Conservation (phyloP, 169 alveolate genomes). For the Eimeria sp. region DNA sequence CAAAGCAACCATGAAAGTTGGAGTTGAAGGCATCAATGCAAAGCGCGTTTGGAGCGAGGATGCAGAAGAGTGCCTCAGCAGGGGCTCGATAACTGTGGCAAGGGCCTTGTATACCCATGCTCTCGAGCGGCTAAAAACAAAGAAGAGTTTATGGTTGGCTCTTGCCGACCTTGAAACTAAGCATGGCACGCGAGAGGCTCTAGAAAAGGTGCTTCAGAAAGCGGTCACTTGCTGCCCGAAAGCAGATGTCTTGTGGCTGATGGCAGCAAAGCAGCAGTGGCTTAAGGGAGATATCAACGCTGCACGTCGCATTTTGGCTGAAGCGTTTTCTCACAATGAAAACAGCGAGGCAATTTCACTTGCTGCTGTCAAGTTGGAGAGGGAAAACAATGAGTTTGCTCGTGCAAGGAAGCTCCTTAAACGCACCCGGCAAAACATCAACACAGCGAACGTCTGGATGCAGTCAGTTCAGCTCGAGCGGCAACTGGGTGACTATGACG, state of each 20-base stretch:
- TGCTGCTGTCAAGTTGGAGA: conserved; percentile 95
- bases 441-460: conserved; percentile 94
- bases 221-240: conserved; percentile 95
- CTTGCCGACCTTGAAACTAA: conserved; percentile 97
- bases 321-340: conserved; percentile 92
- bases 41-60: conserved; percentile 86
- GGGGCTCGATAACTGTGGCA: conserved; percentile 85
- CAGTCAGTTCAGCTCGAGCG: conserved; percentile 96
- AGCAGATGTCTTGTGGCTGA: conserved; percentile 96
- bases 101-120: conserved; percentile 88
- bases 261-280: conserved; percentile 96
- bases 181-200: conserved; percentile 93
- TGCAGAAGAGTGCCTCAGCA: conserved; percentile 82
- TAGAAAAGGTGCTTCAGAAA: conserved; percentile 90
- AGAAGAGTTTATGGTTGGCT: conserved; percentile 95
- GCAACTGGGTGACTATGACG: conserved; percentile 89
- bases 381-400: conserved; percentile 95
- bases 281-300: conserved; percentile 93
- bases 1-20: conserved; percentile 83
- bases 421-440: conserved; percentile 93
- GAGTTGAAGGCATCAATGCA: conserved; percentile 82
- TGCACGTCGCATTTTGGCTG: conserved; percentile 94
- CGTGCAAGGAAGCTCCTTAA: conserved; percentile 96
- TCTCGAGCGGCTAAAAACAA: conserved; percentile 85
- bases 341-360: conserved; percentile 93